A percentile compares a stretch with the other conserved stretches of the same genome.
Evolutionary conservation across 1,284 basidiomycete genomes (phyloP).

Genomic region (Cerrena zonata): DNA sequence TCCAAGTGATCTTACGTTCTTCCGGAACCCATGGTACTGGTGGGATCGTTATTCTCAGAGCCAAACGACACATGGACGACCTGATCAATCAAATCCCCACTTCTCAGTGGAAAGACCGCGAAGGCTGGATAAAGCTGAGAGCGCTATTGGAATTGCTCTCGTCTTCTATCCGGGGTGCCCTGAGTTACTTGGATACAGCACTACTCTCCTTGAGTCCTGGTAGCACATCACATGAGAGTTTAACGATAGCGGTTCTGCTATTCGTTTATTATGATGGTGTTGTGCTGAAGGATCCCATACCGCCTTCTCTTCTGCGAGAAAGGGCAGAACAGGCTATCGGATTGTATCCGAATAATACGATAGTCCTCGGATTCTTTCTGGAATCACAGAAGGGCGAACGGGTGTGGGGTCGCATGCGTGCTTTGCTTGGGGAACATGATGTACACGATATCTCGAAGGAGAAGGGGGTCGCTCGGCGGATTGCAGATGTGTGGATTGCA

Average conservation of each 20-base stretch:
- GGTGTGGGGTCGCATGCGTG: constrained; percentile 64
- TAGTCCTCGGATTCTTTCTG: constrained; percentile 71
- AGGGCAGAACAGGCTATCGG: constrained; percentile 52
- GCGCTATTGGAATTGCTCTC: constrained; percentile 62
- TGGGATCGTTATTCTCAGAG: constrained; percentile 50
- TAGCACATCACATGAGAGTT: constrained; percentile 47
- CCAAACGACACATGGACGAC: constrained; percentile 54
- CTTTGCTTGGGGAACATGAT: constrained; percentile 42
- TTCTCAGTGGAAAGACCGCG: constrained; percentile 45
- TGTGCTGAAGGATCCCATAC: constrained; percentile 50
- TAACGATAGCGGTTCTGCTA: constrained; percentile 50
- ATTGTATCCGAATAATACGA: constrained; percentile 65
- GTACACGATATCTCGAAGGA: constrained; percentile 25
- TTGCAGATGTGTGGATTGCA: constrained; percentile 69
- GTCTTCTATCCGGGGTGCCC: constrained; percentile 35
- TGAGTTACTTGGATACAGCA: constrained; percentile 46
- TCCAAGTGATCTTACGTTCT: constrained; percentile 49
- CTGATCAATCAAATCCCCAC: constrained; percentile 28
- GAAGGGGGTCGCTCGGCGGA: constrained; percentile 54
- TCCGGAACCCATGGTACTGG: constrained; percentile 46
- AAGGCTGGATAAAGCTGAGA: constrained; percentile 58
- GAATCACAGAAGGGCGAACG: constrained; percentile 73
- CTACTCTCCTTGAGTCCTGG: constrained; percentile 23
- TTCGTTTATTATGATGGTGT: constrained; percentile 60
- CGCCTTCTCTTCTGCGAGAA: constrained; percentile 56